Evolutionary conservation across 345 rosid species (phyloP).

Genomic region (Eucalyptus viminalis): DNA sequence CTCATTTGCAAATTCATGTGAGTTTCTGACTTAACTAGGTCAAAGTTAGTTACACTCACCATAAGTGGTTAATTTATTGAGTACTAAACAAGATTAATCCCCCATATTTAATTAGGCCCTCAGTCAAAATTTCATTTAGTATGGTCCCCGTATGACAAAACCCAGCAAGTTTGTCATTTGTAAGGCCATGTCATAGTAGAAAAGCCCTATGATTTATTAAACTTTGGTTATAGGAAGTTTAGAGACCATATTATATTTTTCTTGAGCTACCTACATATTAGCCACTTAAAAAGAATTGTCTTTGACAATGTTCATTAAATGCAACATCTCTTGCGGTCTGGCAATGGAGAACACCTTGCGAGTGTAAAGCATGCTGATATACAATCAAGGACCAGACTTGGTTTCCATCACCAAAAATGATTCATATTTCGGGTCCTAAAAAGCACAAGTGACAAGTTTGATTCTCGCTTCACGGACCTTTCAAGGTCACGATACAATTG

Average conservation of each 20-base stretch:
- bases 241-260: neutral
- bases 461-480: neutral
- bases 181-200: neutral
- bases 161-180: neutral
- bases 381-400: neutral
- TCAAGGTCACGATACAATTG: neutral
- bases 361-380: neutral
- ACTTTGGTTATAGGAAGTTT: neutral
- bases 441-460: neutral
- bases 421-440: neutral
- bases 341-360: neutral
- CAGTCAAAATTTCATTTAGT: neutral
- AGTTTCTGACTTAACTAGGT: neutral
- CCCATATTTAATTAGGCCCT: neutral
- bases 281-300: neutral
- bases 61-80: neutral
- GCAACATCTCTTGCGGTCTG: neutral
- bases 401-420: neutral
- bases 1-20: neutral
- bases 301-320: neutral
- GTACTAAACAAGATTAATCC: neutral
- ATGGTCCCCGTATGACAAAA: neutral
- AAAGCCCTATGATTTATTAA: neutral
- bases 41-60: accelerated
- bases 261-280: neutral